Conservation (phyloP, 1,139 yeast species). For the Spathaspora sp. region DNA sequence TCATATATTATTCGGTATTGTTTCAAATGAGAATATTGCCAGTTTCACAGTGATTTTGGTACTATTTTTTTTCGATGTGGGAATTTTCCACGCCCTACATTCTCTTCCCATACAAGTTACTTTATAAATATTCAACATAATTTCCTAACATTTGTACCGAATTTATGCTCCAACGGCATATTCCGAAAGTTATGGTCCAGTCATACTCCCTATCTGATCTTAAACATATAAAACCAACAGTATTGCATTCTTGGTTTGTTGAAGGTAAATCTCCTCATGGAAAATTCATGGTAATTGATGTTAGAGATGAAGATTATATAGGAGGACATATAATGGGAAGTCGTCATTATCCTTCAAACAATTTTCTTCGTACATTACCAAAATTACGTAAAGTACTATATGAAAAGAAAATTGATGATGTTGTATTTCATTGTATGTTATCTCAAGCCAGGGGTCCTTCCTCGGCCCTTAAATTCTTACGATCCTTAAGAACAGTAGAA, state of each 20-base stretch:
- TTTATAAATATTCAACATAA: background rate
- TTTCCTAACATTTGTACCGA: background rate
- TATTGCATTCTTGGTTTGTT: constrained; percentile 47
- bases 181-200: constrained; percentile 13
- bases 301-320: constrained; percentile 72
- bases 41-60: no score
- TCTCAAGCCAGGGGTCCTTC: constrained; percentile 92
- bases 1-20: no score
- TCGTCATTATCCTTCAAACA: constrained; percentile 59
- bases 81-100: no score
- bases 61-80: no score
- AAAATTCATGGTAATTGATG: constrained; percentile 74
- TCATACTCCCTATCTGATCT: constrained; percentile 30
- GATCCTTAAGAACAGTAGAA: constrained; percentile 46
- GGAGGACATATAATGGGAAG: constrained; percentile 72
- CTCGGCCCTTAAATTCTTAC: constrained; percentile 66
- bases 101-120: no score
- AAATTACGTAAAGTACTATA: constrained; percentile 39
- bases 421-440: constrained; percentile 87
- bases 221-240: constrained; percentile 44
- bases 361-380: constrained; percentile 42
- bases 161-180: background rate
- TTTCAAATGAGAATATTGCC: no score
- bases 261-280: constrained; percentile 35
- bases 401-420: constrained; percentile 41